phyloP scores from a whole-genome alignment of 768 basidiomycete species.

The Pleurotus giganteus region DNA sequence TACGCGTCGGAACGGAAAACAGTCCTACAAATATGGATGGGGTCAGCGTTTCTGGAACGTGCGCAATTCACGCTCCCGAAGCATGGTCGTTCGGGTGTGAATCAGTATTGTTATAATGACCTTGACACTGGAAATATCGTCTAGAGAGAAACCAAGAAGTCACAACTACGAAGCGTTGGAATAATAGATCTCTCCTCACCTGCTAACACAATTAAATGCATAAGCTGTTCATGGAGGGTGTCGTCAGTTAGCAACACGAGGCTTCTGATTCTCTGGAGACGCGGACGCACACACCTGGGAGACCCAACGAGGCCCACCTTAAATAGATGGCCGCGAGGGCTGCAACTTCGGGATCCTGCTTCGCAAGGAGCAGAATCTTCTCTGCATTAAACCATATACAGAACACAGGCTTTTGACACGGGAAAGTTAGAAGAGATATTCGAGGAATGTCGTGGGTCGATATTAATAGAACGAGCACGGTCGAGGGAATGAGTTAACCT shows the following conservation, averaged over 20 bases:
- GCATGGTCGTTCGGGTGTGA: neutral
- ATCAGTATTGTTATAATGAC: conserved; percentile 24
- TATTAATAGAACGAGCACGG: neutral
- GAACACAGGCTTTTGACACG: conserved; percentile 42
- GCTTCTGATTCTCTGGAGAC: no score
- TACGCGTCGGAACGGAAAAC: conserved; percentile 83
- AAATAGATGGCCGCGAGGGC: conserved; percentile 73
- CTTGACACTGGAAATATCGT: conserved; percentile 84
- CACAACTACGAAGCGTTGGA: neutral
- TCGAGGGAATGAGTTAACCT: no score
- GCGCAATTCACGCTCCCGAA: neutral
- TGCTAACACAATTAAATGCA: conserved; percentile 48
- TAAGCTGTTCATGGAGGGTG: conserved; percentile 31
- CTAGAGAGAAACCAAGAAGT: conserved; percentile 24
- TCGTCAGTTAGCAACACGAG: conserved; percentile 2
- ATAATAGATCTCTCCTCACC: conserved; percentile 19
- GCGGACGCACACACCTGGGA: conserved; percentile 65
- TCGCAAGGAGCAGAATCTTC: conserved; percentile 64
- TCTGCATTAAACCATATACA: conserved; percentile 84
- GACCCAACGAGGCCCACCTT: conserved; percentile 68
- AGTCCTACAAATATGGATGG: conserved; percentile 29
- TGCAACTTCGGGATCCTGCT: conserved; percentile 84
- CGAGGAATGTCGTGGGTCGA: neutral
- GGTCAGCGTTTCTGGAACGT: neutral
- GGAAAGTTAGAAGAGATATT: neutral